These are phyloP conservation scores for Achaetomiella virescens DNA, from an alignment of 495 filamentous ascomycete species.

Conservation along the genomic window DNA sequence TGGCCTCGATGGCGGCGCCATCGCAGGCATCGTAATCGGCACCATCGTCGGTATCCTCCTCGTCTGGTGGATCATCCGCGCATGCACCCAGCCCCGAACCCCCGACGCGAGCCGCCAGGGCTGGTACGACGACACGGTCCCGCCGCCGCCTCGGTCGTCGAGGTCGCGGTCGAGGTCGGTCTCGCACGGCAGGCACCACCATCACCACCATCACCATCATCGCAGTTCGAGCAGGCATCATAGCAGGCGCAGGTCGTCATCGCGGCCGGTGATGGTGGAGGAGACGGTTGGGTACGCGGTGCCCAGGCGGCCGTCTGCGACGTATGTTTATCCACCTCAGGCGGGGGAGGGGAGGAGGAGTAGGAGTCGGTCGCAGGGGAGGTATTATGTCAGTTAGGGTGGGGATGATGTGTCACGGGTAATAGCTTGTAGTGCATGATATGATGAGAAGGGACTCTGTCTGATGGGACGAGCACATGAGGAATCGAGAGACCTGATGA, in stretches of 20 bases:
- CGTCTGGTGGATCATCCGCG: constrained; percentile 20
- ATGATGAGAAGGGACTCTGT: too few species aligned
- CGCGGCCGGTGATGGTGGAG: constrained; percentile 17
- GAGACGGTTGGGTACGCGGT: constrained; percentile 6
- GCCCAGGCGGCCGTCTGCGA: constrained; percentile 9
- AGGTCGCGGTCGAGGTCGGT: constrained; percentile 9
- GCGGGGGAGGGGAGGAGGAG: constrained; percentile 2
- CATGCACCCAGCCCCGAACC: constrained; percentile 5
- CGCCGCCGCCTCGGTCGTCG: not conserved
- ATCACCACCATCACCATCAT: constrained; percentile 16
- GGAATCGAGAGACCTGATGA: too few species aligned
- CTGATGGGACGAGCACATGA: too few species aligned
- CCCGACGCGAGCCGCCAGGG: constrained; percentile 20
- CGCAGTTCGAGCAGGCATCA: not conserved
- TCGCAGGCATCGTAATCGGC: constrained; percentile 29
- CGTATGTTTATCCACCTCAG: constrained; percentile 9
- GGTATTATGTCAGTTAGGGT: constrained; percentile 16
- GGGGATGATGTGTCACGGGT: not conserved
- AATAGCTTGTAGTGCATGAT: not conserved
- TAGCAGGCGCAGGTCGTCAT: constrained; percentile 8
- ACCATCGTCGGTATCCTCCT: constrained; percentile 23
- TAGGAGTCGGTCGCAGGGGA: constrained; percentile 16
- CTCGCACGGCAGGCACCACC: constrained; percentile 4
- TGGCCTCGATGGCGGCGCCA: constrained; percentile 19
- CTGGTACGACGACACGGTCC: constrained; percentile 22